phyloP scores from a whole-genome alignment of 768 basidiomycete genomes.

The Calocybe indica region DNA sequence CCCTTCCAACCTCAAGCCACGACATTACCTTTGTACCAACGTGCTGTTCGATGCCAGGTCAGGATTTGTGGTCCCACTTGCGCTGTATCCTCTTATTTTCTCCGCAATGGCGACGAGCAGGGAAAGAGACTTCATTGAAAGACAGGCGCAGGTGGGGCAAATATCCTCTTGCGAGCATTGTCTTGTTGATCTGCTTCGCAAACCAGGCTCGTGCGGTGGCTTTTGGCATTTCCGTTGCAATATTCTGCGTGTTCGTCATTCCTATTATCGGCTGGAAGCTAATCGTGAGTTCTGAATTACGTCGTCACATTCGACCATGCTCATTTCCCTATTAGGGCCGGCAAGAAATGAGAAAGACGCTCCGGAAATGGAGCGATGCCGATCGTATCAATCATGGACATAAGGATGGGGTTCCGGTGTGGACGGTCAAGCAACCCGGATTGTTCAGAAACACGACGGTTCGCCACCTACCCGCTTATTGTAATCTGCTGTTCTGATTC shows the following conservation, averaged over 20 bases:
- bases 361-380: constrained; percentile 31
- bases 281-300: constrained; percentile 20
- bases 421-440: constrained; percentile 36
- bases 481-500: neutral
- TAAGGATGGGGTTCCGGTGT: constrained; percentile 20
- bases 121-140: no score
- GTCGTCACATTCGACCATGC: no score
- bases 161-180: no score
- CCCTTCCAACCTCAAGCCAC: no score
- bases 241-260: constrained; percentile 28
- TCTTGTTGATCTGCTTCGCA: no score
- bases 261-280: constrained; percentile 45
- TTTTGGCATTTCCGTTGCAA: constrained; percentile 30
- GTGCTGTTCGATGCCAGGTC: neutral
- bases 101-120: constrained; percentile 4
- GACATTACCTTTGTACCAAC: no score
- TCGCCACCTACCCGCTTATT: constrained; percentile 2
- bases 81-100: constrained; percentile 37
- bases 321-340: constrained; percentile 28
- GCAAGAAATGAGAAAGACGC: constrained; percentile 28
- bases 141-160: no score
- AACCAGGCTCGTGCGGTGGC: constrained; percentile 27
- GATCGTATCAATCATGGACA: constrained; percentile 18
- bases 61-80: neutral
- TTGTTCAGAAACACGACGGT: constrained; percentile 32